A percentile compares a stretch with the other conserved stretches of the same genome.
These are phyloP conservation scores for Bipolaris gigantea DNA, from an alignment of 2,329 filamentous ascomycete species.

Conservation along the genomic window DNA sequence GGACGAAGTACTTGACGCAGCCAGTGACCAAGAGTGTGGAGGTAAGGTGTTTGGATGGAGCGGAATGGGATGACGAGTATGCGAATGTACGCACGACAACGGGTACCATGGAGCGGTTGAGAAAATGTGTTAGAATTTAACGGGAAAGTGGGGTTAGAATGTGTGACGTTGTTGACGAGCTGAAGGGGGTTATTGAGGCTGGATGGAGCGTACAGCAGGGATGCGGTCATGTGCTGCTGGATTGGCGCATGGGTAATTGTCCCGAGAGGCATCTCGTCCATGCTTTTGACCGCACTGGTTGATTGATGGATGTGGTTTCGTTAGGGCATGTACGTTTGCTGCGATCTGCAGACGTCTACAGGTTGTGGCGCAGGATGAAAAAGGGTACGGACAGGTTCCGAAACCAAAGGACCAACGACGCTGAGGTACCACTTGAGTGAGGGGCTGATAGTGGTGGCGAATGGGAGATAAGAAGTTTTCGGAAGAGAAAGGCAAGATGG, in stretches of 20 bases:
- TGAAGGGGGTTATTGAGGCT: constrained; percentile 8
- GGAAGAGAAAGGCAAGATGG: too few relatives aligned
- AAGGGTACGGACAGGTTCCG: background rate
- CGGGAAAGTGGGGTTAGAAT: constrained; percentile 14
- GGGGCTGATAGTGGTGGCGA: background rate
- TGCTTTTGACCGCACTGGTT: background rate
- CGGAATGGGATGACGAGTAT: constrained; percentile 5
- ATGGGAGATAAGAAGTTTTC: too few relatives aligned
- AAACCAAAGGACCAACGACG: background rate
- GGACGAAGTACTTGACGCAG: background rate
- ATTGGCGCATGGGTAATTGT: constrained; percentile 7
- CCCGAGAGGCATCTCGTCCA: background rate
- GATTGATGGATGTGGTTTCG: background rate
- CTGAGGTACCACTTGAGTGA: background rate
- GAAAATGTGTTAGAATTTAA: constrained; percentile 12
- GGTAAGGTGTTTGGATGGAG: constrained; percentile 6
- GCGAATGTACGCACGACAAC: background rate
- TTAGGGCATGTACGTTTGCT: background rate
- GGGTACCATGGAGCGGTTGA: background rate
- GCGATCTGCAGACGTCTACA: background rate
- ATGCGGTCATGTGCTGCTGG: constrained; percentile 8
- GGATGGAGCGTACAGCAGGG: background rate
- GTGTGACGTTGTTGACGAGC: constrained; percentile 15
- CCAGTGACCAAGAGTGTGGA: background rate
- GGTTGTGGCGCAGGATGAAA: background rate